Conservation (phyloP, 257 asterid genomes). For the Ilex asprella region DNA sequence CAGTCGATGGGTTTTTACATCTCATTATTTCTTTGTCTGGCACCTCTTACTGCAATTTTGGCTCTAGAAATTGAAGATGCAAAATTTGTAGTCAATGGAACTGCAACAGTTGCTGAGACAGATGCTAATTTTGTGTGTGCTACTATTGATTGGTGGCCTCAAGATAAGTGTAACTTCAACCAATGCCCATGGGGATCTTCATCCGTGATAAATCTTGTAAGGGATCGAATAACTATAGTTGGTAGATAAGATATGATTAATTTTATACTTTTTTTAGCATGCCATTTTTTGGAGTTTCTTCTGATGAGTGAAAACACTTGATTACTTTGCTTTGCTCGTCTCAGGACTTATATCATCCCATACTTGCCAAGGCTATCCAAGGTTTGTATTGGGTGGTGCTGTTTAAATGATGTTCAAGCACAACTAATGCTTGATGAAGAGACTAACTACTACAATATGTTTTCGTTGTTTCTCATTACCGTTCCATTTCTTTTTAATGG, state of each 20-base stretch:
- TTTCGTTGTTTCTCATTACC: background rate
- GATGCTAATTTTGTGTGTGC: conserved; percentile 83
- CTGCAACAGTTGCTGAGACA: conserved; percentile 42
- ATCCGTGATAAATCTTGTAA: conserved; percentile 65
- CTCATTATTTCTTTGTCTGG: conserved; percentile 33
- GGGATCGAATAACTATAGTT: background rate
- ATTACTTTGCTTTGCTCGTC: conserved; percentile 18
- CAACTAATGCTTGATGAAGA: too few relatives aligned
- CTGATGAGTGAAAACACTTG: background rate
- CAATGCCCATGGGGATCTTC: conserved; percentile 89
- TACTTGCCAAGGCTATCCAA: conserved; percentile 61
- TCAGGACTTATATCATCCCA: conserved; percentile 78
- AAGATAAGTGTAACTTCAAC: conserved; percentile 73
- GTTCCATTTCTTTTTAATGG: conserved; percentile 10
- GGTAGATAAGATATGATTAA: too few relatives aligned
- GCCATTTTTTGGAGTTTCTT: too few relatives aligned
- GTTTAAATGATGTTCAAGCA: too few relatives aligned
- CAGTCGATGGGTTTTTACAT: conserved; percentile 42
- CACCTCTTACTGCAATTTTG: conserved; percentile 35
- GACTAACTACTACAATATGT: background rate
- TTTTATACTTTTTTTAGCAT: too few relatives aligned
- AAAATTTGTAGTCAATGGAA: conserved; percentile 42
- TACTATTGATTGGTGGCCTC: conserved; percentile 97
- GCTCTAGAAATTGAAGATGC: conserved; percentile 43
- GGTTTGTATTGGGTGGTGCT: conserved; percentile 35